Percentiles rank a stretch among this genome's conserved stretches.
phyloP scores from a whole-genome alignment of 371 early-diverging fungal species.

The Rhizopus delemar region DNA sequence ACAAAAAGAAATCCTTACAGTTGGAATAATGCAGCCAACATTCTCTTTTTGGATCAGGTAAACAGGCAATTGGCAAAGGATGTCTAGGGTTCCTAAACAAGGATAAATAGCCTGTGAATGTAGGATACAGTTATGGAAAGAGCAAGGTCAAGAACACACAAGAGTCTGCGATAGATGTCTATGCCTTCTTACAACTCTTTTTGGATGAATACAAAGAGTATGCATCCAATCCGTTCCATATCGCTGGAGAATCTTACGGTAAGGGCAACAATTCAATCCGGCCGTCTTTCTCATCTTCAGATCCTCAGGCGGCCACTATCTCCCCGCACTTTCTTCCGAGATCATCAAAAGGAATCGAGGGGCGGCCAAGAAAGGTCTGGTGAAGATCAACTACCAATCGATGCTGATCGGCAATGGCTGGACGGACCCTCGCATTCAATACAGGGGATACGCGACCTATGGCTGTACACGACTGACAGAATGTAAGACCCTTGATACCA shows the following conservation, averaged over 20 bases:
- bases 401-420: conserved; percentile 90
- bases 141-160: conserved; percentile 51
- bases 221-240: conserved; percentile 32
- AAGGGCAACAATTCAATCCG: not conserved
- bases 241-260: conserved; percentile 70
- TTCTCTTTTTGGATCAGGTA: conserved; percentile 83
- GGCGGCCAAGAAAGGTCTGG: conserved; percentile 5
- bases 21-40: conserved; percentile 83
- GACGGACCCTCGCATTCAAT: conserved; percentile 82
- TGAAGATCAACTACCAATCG: conserved; percentile 58
- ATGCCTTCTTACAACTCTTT: conserved; percentile 73
- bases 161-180: conserved; percentile 60
- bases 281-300: not conserved
- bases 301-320: conserved; percentile 66
- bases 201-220: conserved; percentile 58
- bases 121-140: conserved; percentile 78
- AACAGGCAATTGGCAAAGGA: no score
- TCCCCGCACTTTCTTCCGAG: conserved; percentile 74
- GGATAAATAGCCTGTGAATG: conserved; percentile 63
- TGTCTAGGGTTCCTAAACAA: no score
- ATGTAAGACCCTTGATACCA: not conserved
- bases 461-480: conserved; percentile 62
- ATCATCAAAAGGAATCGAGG: conserved; percentile 48
- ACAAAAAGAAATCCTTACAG: conserved; percentile 62
- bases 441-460: conserved; percentile 81